A percentile compares a stretch with the other conserved stretches of the same genome.
These are phyloP conservation scores for Brettanomyces custersianus DNA, from an alignment of 805 yeast species.

Conservation along the genomic window DNA sequence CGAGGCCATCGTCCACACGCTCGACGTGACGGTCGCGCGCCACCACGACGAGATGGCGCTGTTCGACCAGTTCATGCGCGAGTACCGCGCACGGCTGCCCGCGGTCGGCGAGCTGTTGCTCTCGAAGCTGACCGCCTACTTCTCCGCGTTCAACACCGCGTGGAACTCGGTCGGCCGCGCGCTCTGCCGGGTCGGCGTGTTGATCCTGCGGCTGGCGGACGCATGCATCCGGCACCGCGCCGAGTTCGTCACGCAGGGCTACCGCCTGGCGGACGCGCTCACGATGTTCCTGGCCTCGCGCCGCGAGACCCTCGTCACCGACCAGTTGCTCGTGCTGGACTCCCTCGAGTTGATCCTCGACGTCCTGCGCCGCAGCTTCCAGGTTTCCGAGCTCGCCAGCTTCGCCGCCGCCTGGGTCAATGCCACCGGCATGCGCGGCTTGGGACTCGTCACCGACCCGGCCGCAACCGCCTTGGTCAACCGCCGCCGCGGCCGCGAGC, in stretches of 20 bases:
- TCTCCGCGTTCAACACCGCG: constrained; percentile 38
- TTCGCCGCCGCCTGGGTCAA: constrained; percentile 39
- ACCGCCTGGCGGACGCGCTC: constrained; percentile 24
- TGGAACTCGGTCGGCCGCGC: constrained; percentile 63
- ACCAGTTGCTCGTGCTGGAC: constrained; percentile 57
- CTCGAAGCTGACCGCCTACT: constrained; percentile 35
- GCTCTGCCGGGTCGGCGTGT: constrained; percentile 48
- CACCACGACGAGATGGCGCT: constrained; percentile 54
- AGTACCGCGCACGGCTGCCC: constrained; percentile 30
- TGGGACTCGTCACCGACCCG: constrained; percentile 32
- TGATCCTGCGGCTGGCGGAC: constrained; percentile 37
- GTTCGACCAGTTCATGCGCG: constrained; percentile 40
- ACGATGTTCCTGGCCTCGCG: constrained; percentile 38
- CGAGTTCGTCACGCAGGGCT: constrained; percentile 15
- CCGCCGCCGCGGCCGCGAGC: constrained; percentile 39
- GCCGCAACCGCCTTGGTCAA: constrained; percentile 19
- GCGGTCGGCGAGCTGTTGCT: constrained; percentile 43
- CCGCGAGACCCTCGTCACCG: constrained; percentile 41
- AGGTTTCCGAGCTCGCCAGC: constrained; percentile 30
- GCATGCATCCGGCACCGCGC: constrained; percentile 5
- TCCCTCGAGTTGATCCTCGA: constrained; percentile 47
- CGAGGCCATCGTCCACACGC: constrained; percentile 48
- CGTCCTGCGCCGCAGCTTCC: constrained; percentile 31
- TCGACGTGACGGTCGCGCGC: constrained; percentile 57
- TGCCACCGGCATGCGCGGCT: constrained; percentile 48